phyloP scores from a whole-genome alignment of 148 eudicot species.

The Spergularia marina region DNA sequence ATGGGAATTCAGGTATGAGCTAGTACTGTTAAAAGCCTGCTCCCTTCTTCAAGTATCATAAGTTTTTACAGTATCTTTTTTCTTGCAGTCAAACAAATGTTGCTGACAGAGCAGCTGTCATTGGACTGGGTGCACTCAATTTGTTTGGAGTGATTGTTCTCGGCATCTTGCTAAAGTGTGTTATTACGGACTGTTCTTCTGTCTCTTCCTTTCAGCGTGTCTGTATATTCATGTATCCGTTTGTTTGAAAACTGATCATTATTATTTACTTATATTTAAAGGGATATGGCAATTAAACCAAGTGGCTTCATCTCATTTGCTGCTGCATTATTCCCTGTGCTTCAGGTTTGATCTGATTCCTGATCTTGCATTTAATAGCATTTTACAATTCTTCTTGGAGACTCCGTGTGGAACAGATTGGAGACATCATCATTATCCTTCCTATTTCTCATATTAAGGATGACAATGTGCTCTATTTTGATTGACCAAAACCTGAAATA shows the following conservation, averaged over 20 bases:
- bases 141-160: constrained; percentile 83
- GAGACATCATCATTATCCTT: not conserved
- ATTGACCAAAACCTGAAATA: too few species aligned
- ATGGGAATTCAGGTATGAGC: constrained; percentile 76
- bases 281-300: constrained; percentile 54
- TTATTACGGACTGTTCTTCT: constrained; percentile 15
- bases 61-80: constrained; percentile 16
- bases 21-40: constrained; percentile 4
- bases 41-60: not conserved
- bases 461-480: too few species aligned
- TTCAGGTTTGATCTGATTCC: constrained; percentile 62
- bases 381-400: not conserved
- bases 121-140: constrained; percentile 89
- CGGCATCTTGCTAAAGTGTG: constrained; percentile 78
- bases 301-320: constrained; percentile 78
- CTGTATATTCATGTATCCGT: not conserved
- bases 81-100: constrained; percentile 69
- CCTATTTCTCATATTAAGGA: not conserved
- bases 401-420: not conserved
- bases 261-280: constrained; percentile 31
- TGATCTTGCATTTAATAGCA: constrained; percentile 1
- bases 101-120: constrained; percentile 81
- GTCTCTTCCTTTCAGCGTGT: not conserved
- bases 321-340: constrained; percentile 68
- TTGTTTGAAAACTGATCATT: constrained; percentile 24